Base-by-base conservation (phyloP, 345 rosid species). In the Viola odorata region DNA sequence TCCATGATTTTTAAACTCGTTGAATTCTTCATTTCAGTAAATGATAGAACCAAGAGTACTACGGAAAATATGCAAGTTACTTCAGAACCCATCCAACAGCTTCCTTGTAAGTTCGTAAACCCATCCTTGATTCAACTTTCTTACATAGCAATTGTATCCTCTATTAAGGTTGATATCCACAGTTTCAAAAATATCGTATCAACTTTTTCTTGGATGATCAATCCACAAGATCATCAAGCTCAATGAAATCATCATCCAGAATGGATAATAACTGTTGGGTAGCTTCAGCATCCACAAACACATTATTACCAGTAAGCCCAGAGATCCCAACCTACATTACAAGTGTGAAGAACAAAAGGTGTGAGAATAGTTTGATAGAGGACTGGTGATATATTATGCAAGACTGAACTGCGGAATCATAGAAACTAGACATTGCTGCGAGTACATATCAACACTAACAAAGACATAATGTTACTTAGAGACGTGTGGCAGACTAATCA, bases 201-300 rank as follows among this genome's bases (percentile, higher is more conserved):
- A 57, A 16, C 55, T 47, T 58, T 51, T 14, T 52, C 53, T 45
- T 8, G 44, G 52, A 53, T 38, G 60, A 60, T 73, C 72, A 59
- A 53, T 40, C 40, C 59, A 61, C 14, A 48, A 80, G 77, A 75
- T 84, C 85, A 32, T 80, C 69, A 61, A 82, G 39, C 69, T 78
- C 87, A 41, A 80, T 50, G 37, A 69, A 80, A 71, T 82, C 80
- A 48, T 61, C 83, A 36, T 61, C 74, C 14, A 69, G 14, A 60
- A 75, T 69, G 39, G 84, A 60, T 37, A 36, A 37, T 12, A 73
- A 59, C 15, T 50, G 57, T 41, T 57, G 36, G 4, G 55, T 14
- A 44, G 60, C 37, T 45, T 51, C 63, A 52, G 62, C 56, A 58
- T 73, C 70, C 39, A 12, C 39, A 54, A 40, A 13, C 39, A 58